phyloP scores from a whole-genome alignment of 2,329 filamentous ascomycete species.

The Curvularia sp. region DNA sequence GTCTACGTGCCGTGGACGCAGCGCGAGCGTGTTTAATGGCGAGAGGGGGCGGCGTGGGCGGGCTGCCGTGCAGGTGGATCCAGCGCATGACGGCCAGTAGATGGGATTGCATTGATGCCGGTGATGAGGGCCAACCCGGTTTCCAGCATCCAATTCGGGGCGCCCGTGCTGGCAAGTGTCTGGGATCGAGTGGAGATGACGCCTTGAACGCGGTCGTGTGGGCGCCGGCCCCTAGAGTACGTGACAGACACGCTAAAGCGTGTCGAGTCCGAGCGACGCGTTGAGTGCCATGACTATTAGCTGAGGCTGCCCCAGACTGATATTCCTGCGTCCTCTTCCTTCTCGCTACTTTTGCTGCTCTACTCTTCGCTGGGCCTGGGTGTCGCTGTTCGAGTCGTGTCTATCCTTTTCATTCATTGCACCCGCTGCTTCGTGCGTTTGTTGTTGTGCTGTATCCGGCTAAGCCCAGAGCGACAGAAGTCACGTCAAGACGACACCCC shows the following conservation, averaged over 20 bases:
- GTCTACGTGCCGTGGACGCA: conserved; percentile 6
- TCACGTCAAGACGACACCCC: conserved; percentile 20
- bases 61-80: conserved; percentile 9
- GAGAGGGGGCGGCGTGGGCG: not conserved
- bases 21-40: conserved; percentile 7
- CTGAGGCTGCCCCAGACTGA: conserved; percentile 16
- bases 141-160: conserved; percentile 9
- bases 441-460: conserved; percentile 12
- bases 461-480: conserved; percentile 9
- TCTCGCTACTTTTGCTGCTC: conserved; percentile 1
- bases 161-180: conserved; percentile 27
- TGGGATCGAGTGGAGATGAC: conserved; percentile 18
- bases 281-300: conserved; percentile 29
- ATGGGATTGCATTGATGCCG: conserved; percentile 4
- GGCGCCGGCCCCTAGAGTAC: conserved; percentile 19
- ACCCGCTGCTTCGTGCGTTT: not conserved
- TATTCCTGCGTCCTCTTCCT: conserved; percentile 16
- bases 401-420: not conserved
- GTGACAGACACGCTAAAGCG: conserved; percentile 33
- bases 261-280: conserved; percentile 25
- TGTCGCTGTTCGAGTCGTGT: conserved; percentile 1
- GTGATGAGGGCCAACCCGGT: conserved; percentile 4
- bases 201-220: conserved; percentile 27
- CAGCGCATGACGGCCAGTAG: conserved; percentile 9
- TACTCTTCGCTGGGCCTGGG: conserved; percentile 2